A percentile compares a stretch with the other conserved stretches of the same genome.
phyloP scores from a whole-genome alignment of 129 eudicot species.

The Ambrosia artemisiifolia region DNA sequence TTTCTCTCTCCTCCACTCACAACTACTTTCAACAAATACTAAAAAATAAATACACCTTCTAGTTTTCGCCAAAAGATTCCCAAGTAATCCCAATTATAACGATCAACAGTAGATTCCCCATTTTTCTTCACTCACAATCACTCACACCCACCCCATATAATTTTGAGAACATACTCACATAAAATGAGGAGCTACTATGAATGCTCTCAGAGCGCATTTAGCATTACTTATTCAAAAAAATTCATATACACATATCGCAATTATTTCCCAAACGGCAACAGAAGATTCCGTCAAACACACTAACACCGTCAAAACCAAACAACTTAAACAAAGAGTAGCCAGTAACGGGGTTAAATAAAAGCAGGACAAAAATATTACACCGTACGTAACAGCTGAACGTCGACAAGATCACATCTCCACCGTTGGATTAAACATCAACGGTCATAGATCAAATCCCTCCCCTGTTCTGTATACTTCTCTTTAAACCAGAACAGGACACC shows the following conservation, averaged over 20 bases:
- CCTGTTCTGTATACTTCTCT: conserved; percentile 28
- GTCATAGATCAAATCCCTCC: conserved; percentile 31
- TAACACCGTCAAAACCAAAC: conserved; percentile 31
- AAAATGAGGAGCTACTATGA: too few species aligned
- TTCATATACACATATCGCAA: not conserved
- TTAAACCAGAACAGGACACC: conserved; percentile 34
- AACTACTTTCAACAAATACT: too few species aligned
- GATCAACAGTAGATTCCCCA: too few species aligned
- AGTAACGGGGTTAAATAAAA: conserved; percentile 17
- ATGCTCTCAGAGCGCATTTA: too few species aligned
- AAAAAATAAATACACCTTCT: too few species aligned
- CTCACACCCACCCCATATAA: too few species aligned
- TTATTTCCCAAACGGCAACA: conserved; percentile 11
- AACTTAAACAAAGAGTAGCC: conserved; percentile 7
- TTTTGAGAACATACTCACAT: too few species aligned
- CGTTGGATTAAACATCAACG: conserved; percentile 38
- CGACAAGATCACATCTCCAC: conserved; percentile 24
- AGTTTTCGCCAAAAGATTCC: too few species aligned
- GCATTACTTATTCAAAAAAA: too few species aligned
- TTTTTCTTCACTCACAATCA: too few species aligned
- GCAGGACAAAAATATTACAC: conserved; percentile 16
- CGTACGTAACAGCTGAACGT: conserved; percentile 30
- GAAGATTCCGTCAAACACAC: conserved; percentile 32
- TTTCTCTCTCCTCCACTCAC: too few species aligned
- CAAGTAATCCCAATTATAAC: too few species aligned